Base-by-base conservation (phyloP, 805 yeast genomes). In the Yamadazyma tumulicola region DNA sequence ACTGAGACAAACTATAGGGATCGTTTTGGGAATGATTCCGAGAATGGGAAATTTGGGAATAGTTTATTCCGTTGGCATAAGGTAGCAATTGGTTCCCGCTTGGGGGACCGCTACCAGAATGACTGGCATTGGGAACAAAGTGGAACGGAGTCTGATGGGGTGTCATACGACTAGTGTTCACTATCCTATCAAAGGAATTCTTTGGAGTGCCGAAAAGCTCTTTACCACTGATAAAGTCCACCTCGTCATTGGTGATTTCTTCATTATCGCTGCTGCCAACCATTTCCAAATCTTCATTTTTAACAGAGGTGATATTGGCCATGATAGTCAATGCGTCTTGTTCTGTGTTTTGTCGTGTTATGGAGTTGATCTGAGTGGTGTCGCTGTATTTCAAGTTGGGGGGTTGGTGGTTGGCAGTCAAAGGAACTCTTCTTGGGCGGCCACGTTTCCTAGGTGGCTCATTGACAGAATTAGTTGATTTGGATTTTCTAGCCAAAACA, bases 181-280 rank as follows among this genome's bases (percentile, higher is more conserved):
- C 32, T 20, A 50, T 48, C 41, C 54, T 55, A 31, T 61, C 69
- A 43, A 61, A 62, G 22, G 65, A 61, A 29, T 58, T 57, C 32
- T 62, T 45, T 6, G 67, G 63, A 4, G 69, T 59, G 1, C 72
- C 72, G 45, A 67, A 67, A 27, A 67, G 50, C 47, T 67, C 72
- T 29, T 54, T 55, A 5, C 64, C 62, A 9, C 59, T 51, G 52
- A 66, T 51, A 12, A 67, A 51, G 30, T 61, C 72, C 14, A 61
- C 66, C 14, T 43, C 43, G 1, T 48, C 55, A 21, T 46, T 39
- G 18, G 38, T 49, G 11, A 47, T 47, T 10, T 59, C 64, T n/a
- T 54, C 59, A 25, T 60, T 66, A 37, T 62, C 59, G 19, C 54
- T 50, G 30, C 38, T 39, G 4, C 55, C 60, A 2, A 46, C 62